Base-by-base conservation (phyloP, 2,329 filamentous ascomycete genomes). In the Hortaea sp. region DNA sequence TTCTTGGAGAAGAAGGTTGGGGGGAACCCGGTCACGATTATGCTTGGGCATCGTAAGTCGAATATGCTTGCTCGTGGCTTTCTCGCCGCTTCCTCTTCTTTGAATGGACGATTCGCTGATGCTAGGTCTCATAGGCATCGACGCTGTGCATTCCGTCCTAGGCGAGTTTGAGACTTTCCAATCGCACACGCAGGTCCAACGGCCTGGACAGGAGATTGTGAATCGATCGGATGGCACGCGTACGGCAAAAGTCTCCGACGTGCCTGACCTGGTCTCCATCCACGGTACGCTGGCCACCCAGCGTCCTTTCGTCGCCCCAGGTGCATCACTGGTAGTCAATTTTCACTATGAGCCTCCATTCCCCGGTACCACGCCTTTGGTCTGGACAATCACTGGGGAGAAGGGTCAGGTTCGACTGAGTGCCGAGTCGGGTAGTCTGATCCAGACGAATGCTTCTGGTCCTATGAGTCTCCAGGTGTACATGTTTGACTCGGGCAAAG, bases 391-490 rank as follows among this genome's bases (percentile, higher is more conserved):
- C 45, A 52, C 48, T n/a, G 55, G 53, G 41, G 50, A 54, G 13
- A 57, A 53, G 30, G 57, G 52, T 29, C 51, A 57, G 34, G 46
- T 60, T 10, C 49, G 51, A 2, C 41, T 59, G n/a, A 47, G 49
- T 3, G 53, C 46, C 39, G 45, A 47, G 12, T 12, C 44, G 30
- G 51, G 53, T 2, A 45, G 49, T n/a, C 53, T 49, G 31, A 41
- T 55, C 39, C 49, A 54, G 34, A 47, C 50, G 31, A 47, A 45
- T 10, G 45, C 41, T 34, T 44, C 38, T 1, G 39, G 12, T 5
- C 56, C 56, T 9, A 54, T 61, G 2, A 51, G 44, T 1, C 63
- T 65, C 28, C 41, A 57, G 43, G 44, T 59, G 4, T 57, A 64
- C 11, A 49, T 60, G 13, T 51, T 58, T 41, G 54, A 43, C 12